Base-by-base conservation (phyloP, 306 rosid genomes). In the Fagus sylvatica region DNA sequence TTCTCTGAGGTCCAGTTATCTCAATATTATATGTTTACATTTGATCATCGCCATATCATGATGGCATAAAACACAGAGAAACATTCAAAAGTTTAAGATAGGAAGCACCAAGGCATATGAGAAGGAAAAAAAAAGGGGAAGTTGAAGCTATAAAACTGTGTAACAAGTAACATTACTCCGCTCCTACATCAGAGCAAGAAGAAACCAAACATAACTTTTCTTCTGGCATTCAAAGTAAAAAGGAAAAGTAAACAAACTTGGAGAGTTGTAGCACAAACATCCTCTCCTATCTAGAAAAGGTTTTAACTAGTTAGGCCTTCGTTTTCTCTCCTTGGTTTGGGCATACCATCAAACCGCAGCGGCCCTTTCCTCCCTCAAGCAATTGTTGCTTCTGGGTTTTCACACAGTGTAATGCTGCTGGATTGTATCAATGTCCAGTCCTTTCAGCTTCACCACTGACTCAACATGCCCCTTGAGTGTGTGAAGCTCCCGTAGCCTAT, bases 381-480 rank as follows among this genome's bases (percentile, higher is more conserved):
- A 48, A 32, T 40, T 40, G 59, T 79, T 43, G 51, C n/a, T 13
- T 42, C 62, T 28, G 66, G 74, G 15, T 74, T 46, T 62, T 95
- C 89, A 95, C 82, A 95, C 94, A 1, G 99, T 95, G 80, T 95
- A 95, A 83, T 95, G 98, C 84, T 95, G 99, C 90, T 95, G 98
- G 83, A 88, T 93, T 8, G 93, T 89, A 64, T 95, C 98, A 71
- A 95, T 89, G 87, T 92, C 98, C 74, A 95, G 73, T 41, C 98
- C 98, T 72, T 95, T 95, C 70, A 95, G 96, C 93, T 95, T 95
- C 87, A 87, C 98, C 72, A 95, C 98, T 4, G 98, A 95, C 85
- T 95, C 99, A 0, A 95, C 99, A 36, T 95, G 99, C 70, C 99
- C 99, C 82, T 95, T 95, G 34, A 95, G 98, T 17, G 99, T 95